These are phyloP conservation scores for Beverwykella pulmonaria DNA, from an alignment of 495 filamentous ascomycete genomes.

Conservation along the genomic window DNA sequence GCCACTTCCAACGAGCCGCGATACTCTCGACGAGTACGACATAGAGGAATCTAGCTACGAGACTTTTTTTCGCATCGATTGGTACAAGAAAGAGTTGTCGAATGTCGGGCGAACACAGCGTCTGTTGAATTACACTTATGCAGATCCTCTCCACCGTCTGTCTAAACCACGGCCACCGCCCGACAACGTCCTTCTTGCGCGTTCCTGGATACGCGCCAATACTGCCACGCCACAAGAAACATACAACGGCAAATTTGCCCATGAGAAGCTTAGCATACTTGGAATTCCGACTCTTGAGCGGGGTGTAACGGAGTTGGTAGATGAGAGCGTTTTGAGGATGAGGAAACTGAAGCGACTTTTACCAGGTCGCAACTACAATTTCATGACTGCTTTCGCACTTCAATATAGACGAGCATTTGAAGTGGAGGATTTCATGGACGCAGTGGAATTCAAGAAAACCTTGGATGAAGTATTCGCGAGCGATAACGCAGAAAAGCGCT, in stretches of 20 bases:
- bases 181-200: constrained; percentile 45
- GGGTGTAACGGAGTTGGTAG: constrained; percentile 10
- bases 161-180: not conserved
- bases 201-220: constrained; percentile 65
- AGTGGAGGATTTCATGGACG: constrained; percentile 43
- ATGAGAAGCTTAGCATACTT: constrained; percentile 50
- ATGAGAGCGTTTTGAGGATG: constrained; percentile 3
- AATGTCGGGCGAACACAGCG: constrained; percentile 5
- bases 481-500: constrained; percentile 47
- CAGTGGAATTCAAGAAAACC: constrained; percentile 44
- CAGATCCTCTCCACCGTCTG: constrained; percentile 6
- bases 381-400: constrained; percentile 52
- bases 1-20: not conserved
- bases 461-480: constrained; percentile 49
- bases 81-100: constrained; percentile 33
- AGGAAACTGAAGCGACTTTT: constrained; percentile 18
- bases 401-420: constrained; percentile 57
- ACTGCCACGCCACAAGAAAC: constrained; percentile 55
- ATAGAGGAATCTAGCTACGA: constrained; percentile 15
- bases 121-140: not conserved
- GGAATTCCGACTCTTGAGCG: constrained; percentile 40
- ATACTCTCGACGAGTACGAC: not conserved
- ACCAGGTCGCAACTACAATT: constrained; percentile 34
- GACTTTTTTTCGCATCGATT: constrained; percentile 1
- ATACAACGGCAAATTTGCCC: constrained; percentile 52